A percentile compares a stretch with the other conserved stretches of the same genome.
Conservation (phyloP, 129 eudicot genomes). For the Flaveria sonorensis region DNA sequence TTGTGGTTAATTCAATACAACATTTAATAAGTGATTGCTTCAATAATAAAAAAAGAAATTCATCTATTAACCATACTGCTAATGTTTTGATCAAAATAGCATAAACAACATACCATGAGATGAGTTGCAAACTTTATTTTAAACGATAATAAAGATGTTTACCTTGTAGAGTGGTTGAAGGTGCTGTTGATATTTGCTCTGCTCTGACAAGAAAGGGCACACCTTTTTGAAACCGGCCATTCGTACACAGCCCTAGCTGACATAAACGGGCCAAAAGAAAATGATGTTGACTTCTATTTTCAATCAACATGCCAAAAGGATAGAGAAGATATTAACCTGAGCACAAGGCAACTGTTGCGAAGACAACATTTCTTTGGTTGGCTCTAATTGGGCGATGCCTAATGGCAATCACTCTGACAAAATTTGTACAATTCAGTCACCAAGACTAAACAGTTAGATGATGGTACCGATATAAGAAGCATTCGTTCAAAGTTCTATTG, state of each 20-base stretch:
- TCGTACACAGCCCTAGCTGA: constrained; percentile 56
- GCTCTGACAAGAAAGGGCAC: constrained; percentile 53
- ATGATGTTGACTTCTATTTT: constrained; percentile 6
- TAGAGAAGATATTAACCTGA: constrained; percentile 43
- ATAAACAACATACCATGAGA: constrained; percentile 19
- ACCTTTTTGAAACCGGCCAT: constrained; percentile 44
- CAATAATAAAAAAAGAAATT: background rate
- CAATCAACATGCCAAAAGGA: constrained; percentile 9
- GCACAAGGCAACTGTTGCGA: constrained; percentile 56
- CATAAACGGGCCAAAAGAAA: constrained; percentile 21
- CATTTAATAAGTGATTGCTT: constrained; percentile 4
- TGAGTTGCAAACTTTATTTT: constrained; percentile 12
- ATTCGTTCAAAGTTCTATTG: background rate
- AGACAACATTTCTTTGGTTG: constrained; percentile 48
- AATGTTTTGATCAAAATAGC: background rate
- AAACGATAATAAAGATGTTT: background rate
- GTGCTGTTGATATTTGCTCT: constrained; percentile 47
- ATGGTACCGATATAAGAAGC: background rate
- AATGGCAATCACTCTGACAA: constrained; percentile 33
- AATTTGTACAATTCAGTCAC: background rate
- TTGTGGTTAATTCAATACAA: background rate
- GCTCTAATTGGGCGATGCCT: constrained; percentile 26
- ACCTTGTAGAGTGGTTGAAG: constrained; percentile 58
- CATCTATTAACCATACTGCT: background rate
- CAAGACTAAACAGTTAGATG: background rate